Base-by-base conservation (phyloP, 176 grass and related monocot genomes). In the Cocos nucifera region DNA sequence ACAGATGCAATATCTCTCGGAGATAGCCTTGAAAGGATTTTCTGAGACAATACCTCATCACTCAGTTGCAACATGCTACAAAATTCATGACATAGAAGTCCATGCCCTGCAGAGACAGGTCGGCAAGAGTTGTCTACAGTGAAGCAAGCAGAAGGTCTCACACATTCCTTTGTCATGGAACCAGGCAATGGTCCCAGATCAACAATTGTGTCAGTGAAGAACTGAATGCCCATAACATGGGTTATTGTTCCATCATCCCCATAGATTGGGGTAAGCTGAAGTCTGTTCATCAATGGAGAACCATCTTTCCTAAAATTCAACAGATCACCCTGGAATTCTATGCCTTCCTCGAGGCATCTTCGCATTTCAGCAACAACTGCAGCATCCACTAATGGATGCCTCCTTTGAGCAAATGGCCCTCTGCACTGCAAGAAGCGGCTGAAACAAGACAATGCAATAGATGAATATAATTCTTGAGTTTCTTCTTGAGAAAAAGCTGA, bases 291-390 rank as follows among this genome's bases (percentile, higher is more conserved):
- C 62, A 95, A 29, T 30, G 89, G 89, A 67, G 82, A 80, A 9
- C 89, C 89, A 77, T 95, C 85, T 69, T 95, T 95, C 51, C 75
- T 87, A 66, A 95, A 95, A 70, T 95, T 95, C 58, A 95, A 72
- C 23, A 95, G 63, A 82, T 95, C 89, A 22, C 89, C 89, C 10
- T 32, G 78, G 78, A 95, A 95, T 25, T 95, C 85, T 18, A 65
- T 75, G 21, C 85, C 89, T 0, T 80, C 80, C 63, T 95, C 89
- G 63, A 85, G 52, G 22, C 84, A 95, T 63, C 53, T 78, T 25
- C 62, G 68, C 53, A 95, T 95, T 67, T 82, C 81, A 27, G 78
- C 77, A 69, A 89, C 78, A 49, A 95, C 61, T 16, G 68, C 35
- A 21, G 82, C 78, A 74, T 88, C 80, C 35, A 95, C 89, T 75